These are phyloP conservation scores for Carex parvula DNA, from an alignment of 176 grass and related monocot genomes.

Conservation along the genomic window DNA sequence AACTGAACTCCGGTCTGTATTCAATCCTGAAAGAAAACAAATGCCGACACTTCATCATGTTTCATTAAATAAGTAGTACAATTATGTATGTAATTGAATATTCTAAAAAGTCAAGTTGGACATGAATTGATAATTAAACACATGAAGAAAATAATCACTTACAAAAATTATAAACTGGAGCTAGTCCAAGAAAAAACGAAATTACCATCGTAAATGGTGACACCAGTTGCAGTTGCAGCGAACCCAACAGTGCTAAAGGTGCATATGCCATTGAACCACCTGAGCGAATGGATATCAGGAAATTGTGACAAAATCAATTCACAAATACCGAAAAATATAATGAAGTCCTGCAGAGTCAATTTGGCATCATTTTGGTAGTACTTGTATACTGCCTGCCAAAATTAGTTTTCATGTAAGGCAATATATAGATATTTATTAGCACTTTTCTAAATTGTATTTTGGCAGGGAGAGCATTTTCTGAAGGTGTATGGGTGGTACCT, in stretches of 20 bases:
- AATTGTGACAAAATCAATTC: slow-evolving; percentile 73
- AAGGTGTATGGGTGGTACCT: slow-evolving; percentile 18
- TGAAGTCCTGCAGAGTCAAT: slow-evolving; percentile 70
- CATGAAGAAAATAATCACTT: not conserved
- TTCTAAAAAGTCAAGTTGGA: not conserved
- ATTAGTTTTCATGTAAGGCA: slow-evolving; percentile 6
- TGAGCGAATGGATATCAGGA: slow-evolving; percentile 69
- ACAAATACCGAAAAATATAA: slow-evolving; percentile 56
- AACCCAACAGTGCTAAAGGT: slow-evolving; percentile 73
- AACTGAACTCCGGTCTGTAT: slow-evolving; percentile 34
- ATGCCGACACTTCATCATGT: not conserved
- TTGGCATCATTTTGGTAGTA: slow-evolving; percentile 29
- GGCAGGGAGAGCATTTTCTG: not conserved
- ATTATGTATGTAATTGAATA: not conserved
- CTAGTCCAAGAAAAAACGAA: not conserved
- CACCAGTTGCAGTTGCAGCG: slow-evolving; percentile 48
- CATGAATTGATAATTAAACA: not conserved
- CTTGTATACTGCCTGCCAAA: slow-evolving; percentile 54
- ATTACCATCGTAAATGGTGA: slow-evolving; percentile 66
- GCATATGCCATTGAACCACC: slow-evolving; percentile 75
- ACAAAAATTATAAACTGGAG: not conserved
- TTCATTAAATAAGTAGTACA: not conserved
- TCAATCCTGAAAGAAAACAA: slow-evolving; percentile 41
- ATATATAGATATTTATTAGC: not conserved
- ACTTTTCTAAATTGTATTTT: too few species aligned